Percentiles rank a stretch among this genome's conserved stretches.
Evolutionary conservation across 768 basidiomycete genomes (phyloP).

Genomic region (Piloderma croceum): DNA sequence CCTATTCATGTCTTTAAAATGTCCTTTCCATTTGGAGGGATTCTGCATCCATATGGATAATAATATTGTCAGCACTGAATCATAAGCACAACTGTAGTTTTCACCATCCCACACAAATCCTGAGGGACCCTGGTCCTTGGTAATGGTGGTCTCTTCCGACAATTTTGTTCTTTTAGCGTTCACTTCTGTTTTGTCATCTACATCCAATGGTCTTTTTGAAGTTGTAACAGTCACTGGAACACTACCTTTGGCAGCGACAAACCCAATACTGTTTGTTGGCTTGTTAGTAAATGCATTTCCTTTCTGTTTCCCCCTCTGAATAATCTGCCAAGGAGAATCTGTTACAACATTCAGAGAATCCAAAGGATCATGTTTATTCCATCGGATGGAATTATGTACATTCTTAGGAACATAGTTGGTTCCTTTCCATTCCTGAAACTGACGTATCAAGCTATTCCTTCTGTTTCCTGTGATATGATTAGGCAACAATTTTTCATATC

Average conservation of each 20-base stretch:
- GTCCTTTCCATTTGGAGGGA: not conserved
- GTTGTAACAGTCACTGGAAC: too few species aligned
- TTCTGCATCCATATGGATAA: slow-evolving; percentile 16
- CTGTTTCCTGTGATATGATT: slow-evolving; percentile 9
- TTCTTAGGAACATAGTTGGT: slow-evolving; percentile 15
- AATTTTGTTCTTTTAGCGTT: too few species aligned
- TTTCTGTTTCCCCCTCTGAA: too few species aligned
- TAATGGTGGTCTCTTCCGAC: too few species aligned
- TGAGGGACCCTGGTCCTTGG: not conserved
- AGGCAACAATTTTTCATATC: slow-evolving; percentile 17
- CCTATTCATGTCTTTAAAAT: not conserved
- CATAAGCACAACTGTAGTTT: slow-evolving; percentile 33
- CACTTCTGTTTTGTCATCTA: too few species aligned
- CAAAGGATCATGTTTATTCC: slow-evolving; percentile 14
- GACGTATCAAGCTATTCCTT: slow-evolving; percentile 17
- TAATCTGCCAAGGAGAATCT: too few species aligned
- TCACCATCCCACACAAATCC: slow-evolving; percentile 21
- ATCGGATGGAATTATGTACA: too few species aligned
- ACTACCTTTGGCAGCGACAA: too few species aligned
- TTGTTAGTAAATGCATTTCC: too few species aligned
- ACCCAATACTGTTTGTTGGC: too few species aligned
- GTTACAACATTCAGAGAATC: too few species aligned
- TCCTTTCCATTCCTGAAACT: slow-evolving; percentile 18
- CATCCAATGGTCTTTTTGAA: too few species aligned
- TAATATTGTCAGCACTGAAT: slow-evolving; percentile 19